Conservation (phyloP, 768 basidiomycete species). For the Kwoniella newhampshirensis region DNA sequence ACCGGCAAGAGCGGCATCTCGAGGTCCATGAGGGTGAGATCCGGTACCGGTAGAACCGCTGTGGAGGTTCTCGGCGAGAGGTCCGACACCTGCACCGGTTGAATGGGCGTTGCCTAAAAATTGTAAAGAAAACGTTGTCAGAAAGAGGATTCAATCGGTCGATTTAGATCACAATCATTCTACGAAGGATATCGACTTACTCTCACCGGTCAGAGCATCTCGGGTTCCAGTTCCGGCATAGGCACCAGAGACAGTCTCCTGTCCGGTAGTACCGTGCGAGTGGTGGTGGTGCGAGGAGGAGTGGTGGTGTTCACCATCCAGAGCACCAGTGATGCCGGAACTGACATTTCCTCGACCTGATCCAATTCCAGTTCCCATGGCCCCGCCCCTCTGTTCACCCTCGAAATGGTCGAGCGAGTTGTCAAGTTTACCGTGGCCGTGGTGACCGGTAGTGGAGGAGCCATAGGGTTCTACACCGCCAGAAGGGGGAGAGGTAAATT, state of each 20-base stretch:
- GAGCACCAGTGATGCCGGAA: constrained; percentile 1
- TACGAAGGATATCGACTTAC: constrained; percentile 28
- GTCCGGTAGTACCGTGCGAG: not conserved
- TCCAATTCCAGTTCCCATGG: not conserved
- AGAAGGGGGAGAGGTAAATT: constrained; percentile 17
- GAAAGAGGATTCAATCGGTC: not conserved
- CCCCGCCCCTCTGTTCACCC: not conserved
- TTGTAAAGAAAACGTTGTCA: not conserved
- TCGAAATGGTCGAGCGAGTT: constrained; percentile 3
- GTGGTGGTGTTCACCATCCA: no score
- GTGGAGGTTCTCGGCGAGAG: constrained; percentile 33
- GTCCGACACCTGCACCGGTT: constrained; percentile 40
- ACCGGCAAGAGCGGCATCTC: constrained; percentile 29
- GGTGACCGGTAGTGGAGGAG: no score
- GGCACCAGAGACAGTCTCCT: constrained; percentile 35
- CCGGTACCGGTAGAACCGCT: constrained; percentile 3
- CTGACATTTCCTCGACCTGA: not conserved
- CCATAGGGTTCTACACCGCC: constrained; percentile 6
- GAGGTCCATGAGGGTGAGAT: constrained; percentile 7
- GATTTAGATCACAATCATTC: not conserved
- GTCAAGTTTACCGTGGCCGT: constrained; percentile 1
- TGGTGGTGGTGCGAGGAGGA: not conserved
- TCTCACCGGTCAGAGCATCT: constrained; percentile 42
- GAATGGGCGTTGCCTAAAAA: constrained; percentile 33
- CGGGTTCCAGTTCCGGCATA: constrained; percentile 37